Evolutionary conservation across 2,329 filamentous ascomycete species (phyloP), one percentile per base, ranked within the genome.

Genomic region (Didymella pinodella): DNA sequence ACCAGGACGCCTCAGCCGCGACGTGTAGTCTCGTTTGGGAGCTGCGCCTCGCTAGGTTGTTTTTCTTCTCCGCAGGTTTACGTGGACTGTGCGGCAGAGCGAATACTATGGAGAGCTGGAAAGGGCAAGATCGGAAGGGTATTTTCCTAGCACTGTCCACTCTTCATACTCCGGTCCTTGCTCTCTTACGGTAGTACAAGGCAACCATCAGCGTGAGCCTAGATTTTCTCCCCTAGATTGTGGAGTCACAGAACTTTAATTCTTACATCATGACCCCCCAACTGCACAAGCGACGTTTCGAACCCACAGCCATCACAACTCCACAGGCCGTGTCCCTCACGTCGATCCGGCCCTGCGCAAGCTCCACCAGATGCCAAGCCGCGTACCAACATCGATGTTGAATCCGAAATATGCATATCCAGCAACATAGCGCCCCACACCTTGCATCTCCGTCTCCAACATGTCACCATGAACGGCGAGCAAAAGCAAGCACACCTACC

Each of bases 281-380:
- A 31, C 29, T 10, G 20, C 40, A 22, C 31, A 46, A 49, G 41
- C 43, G 28, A 7, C 22, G 25, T 48, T 14, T 40, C 18, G 46
- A 20, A 25, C 31, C 52, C 36, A 50, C 46, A 47, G 16, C 32
- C 18, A 26, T 41, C 40, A 36, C 26, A 48, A 34, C 7, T 28
- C 26, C 32, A 40, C 51, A 50, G 18, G 36, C 20, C 32, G n/a
- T 38, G 45, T 49, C 26, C 34, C 46, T 44, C 32, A 25, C 43
- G 29, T 44, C 48, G 45, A 50, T 29, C 46, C 45, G 32, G 31
- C 45, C 46, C 56, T 46, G 56, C 56, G 38, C 56, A 58, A 54
- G 56, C 34, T 46, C 32, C 36, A 29, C 32, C 7, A 31, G 34
- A 25, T 38, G 14, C 34, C 18, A 18, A 34, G n/a, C 26, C 34